Evolutionary conservation across 164 flowering plant species (phyloP).

Genomic region (Pachysandra terminalis): DNA sequence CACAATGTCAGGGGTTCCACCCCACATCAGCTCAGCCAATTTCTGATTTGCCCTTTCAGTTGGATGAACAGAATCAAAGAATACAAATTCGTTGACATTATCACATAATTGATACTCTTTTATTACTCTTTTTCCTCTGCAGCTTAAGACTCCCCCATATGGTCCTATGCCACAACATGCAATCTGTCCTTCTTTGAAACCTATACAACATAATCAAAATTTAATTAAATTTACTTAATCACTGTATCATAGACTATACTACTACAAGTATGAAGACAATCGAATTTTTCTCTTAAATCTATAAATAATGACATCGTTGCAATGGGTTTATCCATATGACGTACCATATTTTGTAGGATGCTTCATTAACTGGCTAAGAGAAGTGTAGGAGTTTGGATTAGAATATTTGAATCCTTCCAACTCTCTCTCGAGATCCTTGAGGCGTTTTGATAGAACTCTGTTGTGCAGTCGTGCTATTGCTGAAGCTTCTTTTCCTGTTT

Average conservation of each 20-base stretch:
- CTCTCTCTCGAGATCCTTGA: constrained; percentile 3
- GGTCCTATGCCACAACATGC: constrained; percentile 45
- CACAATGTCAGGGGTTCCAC: too few species aligned
- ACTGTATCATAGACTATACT: too few species aligned
- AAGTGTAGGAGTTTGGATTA: constrained; percentile 13
- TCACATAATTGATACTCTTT: constrained; percentile 35
- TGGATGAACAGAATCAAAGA: constrained; percentile 37
- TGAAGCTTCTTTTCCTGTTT: background rate
- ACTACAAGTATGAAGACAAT: too few species aligned
- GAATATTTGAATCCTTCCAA: constrained; percentile 29
- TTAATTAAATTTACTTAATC: background rate
- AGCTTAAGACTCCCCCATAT: too few species aligned
- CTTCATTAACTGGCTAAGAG: background rate
- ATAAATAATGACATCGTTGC: too few species aligned
- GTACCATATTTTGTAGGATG: constrained; percentile 36
- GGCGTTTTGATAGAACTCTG: too few species aligned
- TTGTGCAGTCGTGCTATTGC: too few species aligned
- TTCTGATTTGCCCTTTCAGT: constrained; percentile 31
- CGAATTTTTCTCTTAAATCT: too few species aligned
- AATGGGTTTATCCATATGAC: background rate
- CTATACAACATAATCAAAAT: constrained; percentile 7
- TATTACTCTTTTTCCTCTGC: constrained; percentile 40
- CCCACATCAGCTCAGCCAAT: too few species aligned
- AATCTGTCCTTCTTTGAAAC: constrained; percentile 32
- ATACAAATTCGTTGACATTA: constrained; percentile 35